Evolutionary conservation across 257 asterid genomes (phyloP).

Genomic region (Solanum pimpinellifolium): DNA sequence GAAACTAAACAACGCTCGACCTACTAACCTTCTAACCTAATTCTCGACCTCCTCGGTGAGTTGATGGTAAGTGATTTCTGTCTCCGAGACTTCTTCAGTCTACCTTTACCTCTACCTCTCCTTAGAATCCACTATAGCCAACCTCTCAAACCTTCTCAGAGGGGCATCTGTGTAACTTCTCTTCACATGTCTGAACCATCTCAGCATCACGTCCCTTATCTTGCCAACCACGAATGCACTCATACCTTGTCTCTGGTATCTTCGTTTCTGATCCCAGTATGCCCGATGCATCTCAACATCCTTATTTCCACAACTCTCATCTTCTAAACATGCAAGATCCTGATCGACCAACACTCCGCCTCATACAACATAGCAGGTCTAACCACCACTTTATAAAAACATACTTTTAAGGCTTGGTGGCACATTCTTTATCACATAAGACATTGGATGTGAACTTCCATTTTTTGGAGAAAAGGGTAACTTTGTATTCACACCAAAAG

Average conservation of each 20-base stretch:
- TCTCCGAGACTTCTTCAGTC: not conserved
- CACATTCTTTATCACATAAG: not conserved
- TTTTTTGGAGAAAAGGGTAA: no score
- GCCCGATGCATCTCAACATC: not conserved
- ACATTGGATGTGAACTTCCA: not conserved
- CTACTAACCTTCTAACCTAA: not conserved
- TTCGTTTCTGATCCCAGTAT: not conserved
- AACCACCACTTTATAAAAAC: not conserved
- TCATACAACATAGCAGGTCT: not conserved
- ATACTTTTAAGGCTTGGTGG: not conserved
- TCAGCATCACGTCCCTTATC: not conserved
- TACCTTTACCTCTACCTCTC: not conserved
- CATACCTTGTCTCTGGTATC: not conserved
- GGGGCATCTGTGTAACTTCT: not conserved
- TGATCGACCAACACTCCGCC: not conserved
- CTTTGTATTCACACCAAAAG: no score
- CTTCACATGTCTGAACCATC: not conserved
- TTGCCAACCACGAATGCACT: not conserved
- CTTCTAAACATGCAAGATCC: not conserved
- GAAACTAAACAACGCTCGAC: not conserved
- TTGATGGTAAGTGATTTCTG: not conserved
- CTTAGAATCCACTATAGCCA: not conserved
- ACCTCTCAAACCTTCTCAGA: not conserved
- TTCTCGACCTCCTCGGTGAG: not conserved
- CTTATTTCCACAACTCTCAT: not conserved